Percentiles rank a stretch among this genome's conserved stretches.
Conservation (phyloP, 768 basidiomycete genomes). For the Agaricus subrufescens region DNA sequence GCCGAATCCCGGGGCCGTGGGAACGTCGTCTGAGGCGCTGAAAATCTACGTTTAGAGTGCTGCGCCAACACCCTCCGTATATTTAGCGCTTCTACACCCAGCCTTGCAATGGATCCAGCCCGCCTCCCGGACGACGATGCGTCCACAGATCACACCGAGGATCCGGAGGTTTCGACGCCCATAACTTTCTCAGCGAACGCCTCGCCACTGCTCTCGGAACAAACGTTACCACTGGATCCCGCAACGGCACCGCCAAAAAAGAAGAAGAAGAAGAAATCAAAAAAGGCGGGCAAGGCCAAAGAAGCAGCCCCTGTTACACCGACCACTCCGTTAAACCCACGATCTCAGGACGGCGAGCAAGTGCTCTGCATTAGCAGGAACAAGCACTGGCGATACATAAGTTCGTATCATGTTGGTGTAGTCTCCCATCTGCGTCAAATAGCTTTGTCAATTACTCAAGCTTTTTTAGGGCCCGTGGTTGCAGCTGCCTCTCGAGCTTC, state of each 20-base stretch:
- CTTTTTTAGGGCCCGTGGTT: slow-evolving; percentile 80
- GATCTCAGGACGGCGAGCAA: slow-evolving; percentile 28
- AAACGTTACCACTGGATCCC: slow-evolving; percentile 2
- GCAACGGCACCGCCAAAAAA: slow-evolving; percentile 5
- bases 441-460: slow-evolving; percentile 13
- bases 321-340: slow-evolving; percentile 15
- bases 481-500: slow-evolving; percentile 79
- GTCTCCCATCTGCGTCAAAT: slow-evolving; percentile 5
- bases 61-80: background rate
- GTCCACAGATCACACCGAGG: slow-evolving; percentile 4
- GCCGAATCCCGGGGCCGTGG: no score
- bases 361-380: slow-evolving; percentile 86
- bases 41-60: background rate
- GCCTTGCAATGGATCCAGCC: background rate
- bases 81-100: background rate
- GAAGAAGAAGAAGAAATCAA: slow-evolving; percentile 16
- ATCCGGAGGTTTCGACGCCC: slow-evolving; percentile 9
- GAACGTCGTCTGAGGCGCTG: background rate
- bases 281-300: slow-evolving; percentile 31
- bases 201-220: slow-evolving; percentile 6
- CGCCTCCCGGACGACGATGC: background rate
- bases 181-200: slow-evolving; percentile 8
- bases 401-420: slow-evolving; percentile 77
- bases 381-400: slow-evolving; percentile 93
- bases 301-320: slow-evolving; percentile 25